Percentiles rank a stretch among this genome's conserved stretches.
phyloP scores from a whole-genome alignment of 805 yeast genomes.

The Nakazawaea peltata region DNA sequence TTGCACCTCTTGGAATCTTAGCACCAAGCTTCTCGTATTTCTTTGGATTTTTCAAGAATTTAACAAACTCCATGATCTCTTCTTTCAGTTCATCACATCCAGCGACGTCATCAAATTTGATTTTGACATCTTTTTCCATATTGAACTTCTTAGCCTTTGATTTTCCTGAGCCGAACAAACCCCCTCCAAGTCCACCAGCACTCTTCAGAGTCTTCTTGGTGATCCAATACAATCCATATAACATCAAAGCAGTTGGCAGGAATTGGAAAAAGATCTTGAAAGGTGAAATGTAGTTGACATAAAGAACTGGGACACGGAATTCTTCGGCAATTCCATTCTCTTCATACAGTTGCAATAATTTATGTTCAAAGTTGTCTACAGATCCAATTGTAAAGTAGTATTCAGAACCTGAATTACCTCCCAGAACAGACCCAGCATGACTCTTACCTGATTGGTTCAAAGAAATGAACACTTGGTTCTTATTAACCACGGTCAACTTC shows the following conservation, averaged over 20 bases:
- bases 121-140: conserved; percentile 75
- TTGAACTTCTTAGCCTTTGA: conserved; percentile 75
- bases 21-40: conserved; percentile 88
- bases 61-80: conserved; percentile 93
- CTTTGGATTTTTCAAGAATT: conserved; percentile 75
- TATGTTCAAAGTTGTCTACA: conserved; percentile 77
- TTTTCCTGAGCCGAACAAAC: conserved; percentile 71
- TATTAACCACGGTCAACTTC: conserved; percentile 65
- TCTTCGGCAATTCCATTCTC: conserved; percentile 55
- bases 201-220: conserved; percentile 37
- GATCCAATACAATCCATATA: conserved; percentile 73
- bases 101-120: conserved; percentile 83
- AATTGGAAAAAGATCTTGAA: conserved; percentile 59
- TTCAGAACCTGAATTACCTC: too few species aligned
- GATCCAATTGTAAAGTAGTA: conserved; percentile 78
- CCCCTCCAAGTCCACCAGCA: conserved; percentile 37
- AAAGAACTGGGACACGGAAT: conserved; percentile 72
- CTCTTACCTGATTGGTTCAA: conserved; percentile 34
- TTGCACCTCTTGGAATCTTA: conserved; percentile 92
- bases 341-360: conserved; percentile 67
- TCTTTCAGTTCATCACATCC: conserved; percentile 93
- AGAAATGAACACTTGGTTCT: conserved; percentile 63
- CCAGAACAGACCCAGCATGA: conserved; percentile 20
- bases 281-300: conserved; percentile 60
- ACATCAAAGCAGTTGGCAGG: conserved; percentile 70